Percentiles rank a stretch among this genome's conserved stretches.
Conservation (phyloP, 2,329 filamentous ascomycete species). For the Venturia effusa region DNA sequence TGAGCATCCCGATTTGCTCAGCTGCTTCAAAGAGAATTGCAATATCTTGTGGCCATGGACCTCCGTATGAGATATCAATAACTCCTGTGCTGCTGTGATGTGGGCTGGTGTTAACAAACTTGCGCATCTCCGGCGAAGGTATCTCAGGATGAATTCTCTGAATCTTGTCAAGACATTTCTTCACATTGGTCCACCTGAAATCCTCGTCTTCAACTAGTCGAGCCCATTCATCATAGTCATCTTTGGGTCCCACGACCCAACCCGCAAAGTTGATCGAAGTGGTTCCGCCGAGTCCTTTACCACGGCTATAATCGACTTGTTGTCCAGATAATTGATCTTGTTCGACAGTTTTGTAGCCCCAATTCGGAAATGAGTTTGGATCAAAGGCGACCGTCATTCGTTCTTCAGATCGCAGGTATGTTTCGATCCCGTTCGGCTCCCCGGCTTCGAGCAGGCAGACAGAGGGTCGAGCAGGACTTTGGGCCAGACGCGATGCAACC, state of each 20-base stretch:
- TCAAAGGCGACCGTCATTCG: conserved; percentile 40
- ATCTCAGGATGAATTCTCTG: conserved; percentile 37
- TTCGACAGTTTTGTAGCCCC: conserved; percentile 34
- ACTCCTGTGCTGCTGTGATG: conserved; percentile 41
- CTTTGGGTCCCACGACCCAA: conserved; percentile 43
- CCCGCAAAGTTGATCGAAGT: conserved; percentile 34
- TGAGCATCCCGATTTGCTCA: conserved; percentile 35
- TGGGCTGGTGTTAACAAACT: conserved; percentile 31
- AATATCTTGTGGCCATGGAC: conserved; percentile 40
- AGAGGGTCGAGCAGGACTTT: not conserved
- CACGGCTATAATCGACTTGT: conserved; percentile 31
- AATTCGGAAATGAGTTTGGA: conserved; percentile 37
- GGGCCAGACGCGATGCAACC: conserved; percentile 3
- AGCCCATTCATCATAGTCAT: conserved; percentile 54
- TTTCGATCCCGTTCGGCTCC: not conserved
- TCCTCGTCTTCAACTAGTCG: conserved; percentile 41
- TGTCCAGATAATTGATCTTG: conserved; percentile 28
- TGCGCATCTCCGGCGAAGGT: conserved; percentile 27
- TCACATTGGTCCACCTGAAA: conserved; percentile 45
- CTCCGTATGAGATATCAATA: conserved; percentile 38
- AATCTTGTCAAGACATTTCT: conserved; percentile 18
- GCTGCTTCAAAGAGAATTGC: conserved; percentile 33
- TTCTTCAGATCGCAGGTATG: conserved; percentile 35
- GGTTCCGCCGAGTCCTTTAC: conserved; percentile 35
- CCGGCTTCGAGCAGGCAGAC: conserved; percentile 6